Conservation (phyloP, 192 early-diverging fungal genomes). For the Entomortierella chlamydospora region DNA sequence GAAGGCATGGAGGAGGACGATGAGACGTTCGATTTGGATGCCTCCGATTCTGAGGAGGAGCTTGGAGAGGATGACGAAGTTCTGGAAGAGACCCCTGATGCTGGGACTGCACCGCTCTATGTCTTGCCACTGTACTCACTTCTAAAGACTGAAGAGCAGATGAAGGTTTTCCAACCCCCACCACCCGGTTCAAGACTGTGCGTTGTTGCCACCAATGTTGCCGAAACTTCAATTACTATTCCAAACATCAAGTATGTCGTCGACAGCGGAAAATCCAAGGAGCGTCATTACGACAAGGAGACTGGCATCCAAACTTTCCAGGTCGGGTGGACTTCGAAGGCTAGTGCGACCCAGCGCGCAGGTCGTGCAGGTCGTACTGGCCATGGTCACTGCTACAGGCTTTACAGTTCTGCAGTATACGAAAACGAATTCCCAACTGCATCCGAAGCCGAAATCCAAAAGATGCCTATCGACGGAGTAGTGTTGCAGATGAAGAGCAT, state of each 20-base stretch:
- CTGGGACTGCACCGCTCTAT: conserved; percentile 74
- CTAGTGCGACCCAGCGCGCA: conserved; percentile 93
- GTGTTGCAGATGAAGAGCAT: conserved; percentile 99
- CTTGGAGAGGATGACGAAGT: conserved; percentile 42
- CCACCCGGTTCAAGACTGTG: conserved; percentile 91
- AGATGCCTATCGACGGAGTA: conserved; percentile 96
- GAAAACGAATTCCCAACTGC: conserved; percentile 89
- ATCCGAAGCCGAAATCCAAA: conserved; percentile 90
- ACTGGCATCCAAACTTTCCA: conserved; percentile 92
- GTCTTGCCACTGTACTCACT: conserved; percentile 98
- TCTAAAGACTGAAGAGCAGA: conserved; percentile 89
- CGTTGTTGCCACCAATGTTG: conserved; percentile 97
- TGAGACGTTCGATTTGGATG: conserved; percentile 58
- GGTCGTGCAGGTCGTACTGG: conserved; percentile 97
- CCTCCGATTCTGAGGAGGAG: conserved; percentile 48
- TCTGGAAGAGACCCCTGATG: conserved; percentile 46
- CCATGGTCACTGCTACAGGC: conserved; percentile 96
- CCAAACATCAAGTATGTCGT: conserved; percentile 96
- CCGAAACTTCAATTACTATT: conserved; percentile 98
- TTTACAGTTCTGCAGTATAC: conserved; percentile 95
- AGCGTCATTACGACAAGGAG: conserved; percentile 84
- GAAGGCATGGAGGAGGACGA: conserved; percentile 72
- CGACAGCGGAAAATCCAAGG: conserved; percentile 95
- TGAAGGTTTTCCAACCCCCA: conserved; percentile 90
- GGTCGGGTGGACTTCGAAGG: conserved; percentile 93